phyloP scores from a whole-genome alignment of 768 basidiomycete genomes.

The Phaeolepiota aurea region DNA sequence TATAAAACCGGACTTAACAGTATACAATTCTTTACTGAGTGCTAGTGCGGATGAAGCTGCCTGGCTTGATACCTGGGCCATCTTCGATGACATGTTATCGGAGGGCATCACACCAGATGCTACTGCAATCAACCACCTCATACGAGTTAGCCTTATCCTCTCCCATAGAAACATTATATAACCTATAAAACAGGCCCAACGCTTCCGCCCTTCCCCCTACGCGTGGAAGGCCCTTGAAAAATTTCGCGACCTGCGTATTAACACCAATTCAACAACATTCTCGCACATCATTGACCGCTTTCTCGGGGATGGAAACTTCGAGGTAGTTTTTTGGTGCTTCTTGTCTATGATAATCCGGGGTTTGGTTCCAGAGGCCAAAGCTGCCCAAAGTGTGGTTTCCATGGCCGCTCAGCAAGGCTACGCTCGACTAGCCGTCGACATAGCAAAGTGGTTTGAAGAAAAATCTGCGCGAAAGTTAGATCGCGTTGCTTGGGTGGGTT shows the following conservation, averaged over 20 bases:
- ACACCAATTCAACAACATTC: constrained; percentile 47
- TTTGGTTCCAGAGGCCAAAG: constrained; percentile 39
- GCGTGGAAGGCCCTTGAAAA: constrained; percentile 43
- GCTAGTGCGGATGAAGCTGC: constrained; percentile 34
- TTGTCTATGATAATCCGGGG: constrained; percentile 46
- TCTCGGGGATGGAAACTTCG: constrained; percentile 41
- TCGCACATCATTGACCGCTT: constrained; percentile 42
- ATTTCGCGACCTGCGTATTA: constrained; percentile 42
- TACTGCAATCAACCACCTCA: constrained; percentile 48
- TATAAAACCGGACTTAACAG: constrained; percentile 41
- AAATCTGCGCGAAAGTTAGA: constrained; percentile 45
- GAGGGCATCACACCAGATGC: constrained; percentile 39
- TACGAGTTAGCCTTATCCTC: constrained; percentile 47
- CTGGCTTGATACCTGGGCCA: constrained; percentile 50
- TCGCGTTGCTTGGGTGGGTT: constrained; percentile 52
- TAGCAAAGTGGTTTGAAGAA: constrained; percentile 54
- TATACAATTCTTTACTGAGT: constrained; percentile 51
- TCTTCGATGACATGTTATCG: constrained; percentile 61
- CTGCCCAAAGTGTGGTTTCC: constrained; percentile 43
- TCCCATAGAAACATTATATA: no score
- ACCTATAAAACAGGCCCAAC: constrained; percentile 52
- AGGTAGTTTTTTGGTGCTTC: constrained; percentile 55
- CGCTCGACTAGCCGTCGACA: constrained; percentile 64
- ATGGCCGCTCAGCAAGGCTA: constrained; percentile 45
- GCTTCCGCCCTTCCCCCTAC: constrained; percentile 25